These are phyloP conservation scores for Pelargonium myrrhifolium DNA, from an alignment of 441 rosid species.

Conservation along the genomic window DNA sequence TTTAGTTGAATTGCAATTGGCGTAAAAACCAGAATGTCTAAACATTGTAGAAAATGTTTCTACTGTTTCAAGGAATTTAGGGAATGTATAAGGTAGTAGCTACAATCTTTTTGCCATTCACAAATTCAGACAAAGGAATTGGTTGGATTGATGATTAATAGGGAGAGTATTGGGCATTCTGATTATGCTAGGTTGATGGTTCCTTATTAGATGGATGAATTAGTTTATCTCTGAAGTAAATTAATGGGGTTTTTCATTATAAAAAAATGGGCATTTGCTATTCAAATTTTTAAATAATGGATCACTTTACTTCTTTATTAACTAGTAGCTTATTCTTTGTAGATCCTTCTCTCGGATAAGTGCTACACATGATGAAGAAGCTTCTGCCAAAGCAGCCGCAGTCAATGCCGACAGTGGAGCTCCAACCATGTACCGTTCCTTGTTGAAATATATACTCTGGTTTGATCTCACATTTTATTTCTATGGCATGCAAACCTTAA, in stretches of 20 bases:
- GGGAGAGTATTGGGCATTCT: background rate
- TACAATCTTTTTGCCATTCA: background rate
- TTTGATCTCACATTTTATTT: conserved; percentile 14
- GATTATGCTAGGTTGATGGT: too few relatives aligned
- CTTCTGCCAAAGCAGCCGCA: conserved; percentile 60
- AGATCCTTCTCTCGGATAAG: conserved; percentile 45
- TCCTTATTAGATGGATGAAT: too few relatives aligned
- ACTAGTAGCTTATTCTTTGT: conserved; percentile 9
- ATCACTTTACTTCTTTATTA: conserved; percentile 7
- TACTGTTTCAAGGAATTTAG: background rate
- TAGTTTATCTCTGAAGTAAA: too few relatives aligned
- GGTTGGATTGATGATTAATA: background rate
- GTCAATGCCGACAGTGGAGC: conserved; percentile 51
- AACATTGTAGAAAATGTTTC: background rate
- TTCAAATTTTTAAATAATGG: background rate
- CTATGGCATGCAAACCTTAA: background rate
- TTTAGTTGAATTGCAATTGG: background rate
- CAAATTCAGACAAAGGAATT: background rate
- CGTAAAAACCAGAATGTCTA: background rate
- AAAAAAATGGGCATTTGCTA: too few relatives aligned
- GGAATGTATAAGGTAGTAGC: background rate
- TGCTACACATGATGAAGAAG: conserved; percentile 65
- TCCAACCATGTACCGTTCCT: conserved; percentile 67
- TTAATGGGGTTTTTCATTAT: too few relatives aligned
- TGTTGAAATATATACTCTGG: conserved; percentile 15